A percentile compares a stretch with the other conserved stretches of the same genome.
These are phyloP conservation scores for Acacia concinna DNA, from an alignment of 331 rosid species.

Conservation along the genomic window DNA sequence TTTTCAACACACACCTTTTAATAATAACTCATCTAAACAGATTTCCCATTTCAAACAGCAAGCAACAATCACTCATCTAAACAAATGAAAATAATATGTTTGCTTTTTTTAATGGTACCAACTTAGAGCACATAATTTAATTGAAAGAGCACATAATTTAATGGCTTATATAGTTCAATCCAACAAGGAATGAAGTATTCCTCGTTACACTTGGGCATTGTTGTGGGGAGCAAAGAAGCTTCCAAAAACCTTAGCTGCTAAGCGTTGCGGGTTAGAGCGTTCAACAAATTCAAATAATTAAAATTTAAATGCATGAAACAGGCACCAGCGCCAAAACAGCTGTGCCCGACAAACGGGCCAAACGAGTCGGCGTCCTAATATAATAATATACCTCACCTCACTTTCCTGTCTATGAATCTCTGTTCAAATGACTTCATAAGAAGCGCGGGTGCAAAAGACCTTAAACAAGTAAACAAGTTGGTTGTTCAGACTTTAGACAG, in stretches of 20 bases:
- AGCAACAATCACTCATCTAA: background rate
- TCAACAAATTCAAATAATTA: conserved; percentile 12
- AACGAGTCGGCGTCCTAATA: conserved; percentile 21
- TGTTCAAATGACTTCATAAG: conserved; percentile 46
- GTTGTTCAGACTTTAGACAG: conserved; percentile 21
- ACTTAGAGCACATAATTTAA: no score
- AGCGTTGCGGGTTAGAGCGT: background rate
- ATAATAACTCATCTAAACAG: no score
- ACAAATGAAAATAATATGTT: background rate
- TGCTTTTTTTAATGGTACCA: background rate
- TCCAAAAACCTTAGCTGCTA: conserved; percentile 9
- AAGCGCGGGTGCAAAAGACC: conserved; percentile 31
- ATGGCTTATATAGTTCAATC: background rate
- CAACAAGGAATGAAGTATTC: background rate
- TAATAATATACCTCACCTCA: background rate
- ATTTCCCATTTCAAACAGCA: background rate
- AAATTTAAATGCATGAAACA: background rate
- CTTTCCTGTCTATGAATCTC: conserved; percentile 48
- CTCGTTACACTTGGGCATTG: background rate
- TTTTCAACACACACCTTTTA: no score
- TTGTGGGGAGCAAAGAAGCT: background rate
- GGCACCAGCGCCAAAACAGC: conserved; percentile 16
- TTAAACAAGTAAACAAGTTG: conserved; percentile 29
- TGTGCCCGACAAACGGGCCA: conserved; percentile 19
- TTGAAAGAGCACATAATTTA: background rate